Evolutionary conservation across 73 alveolate genomes (phyloP).

Genomic region (Halteria grandinella): DNA sequence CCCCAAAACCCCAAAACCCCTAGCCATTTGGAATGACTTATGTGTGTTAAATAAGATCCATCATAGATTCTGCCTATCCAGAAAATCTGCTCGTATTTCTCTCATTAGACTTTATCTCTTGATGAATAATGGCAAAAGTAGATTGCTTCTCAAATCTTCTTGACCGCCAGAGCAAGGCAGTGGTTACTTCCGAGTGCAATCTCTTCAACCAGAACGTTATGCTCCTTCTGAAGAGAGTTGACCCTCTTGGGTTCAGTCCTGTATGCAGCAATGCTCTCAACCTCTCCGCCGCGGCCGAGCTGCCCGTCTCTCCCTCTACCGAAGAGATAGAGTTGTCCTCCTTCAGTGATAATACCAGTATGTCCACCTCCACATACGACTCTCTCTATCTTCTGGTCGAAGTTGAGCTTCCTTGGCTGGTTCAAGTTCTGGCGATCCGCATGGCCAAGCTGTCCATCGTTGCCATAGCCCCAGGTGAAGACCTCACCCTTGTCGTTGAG

Average conservation of each 20-base stretch:
- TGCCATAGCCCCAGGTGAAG: slow-evolving; percentile 90
- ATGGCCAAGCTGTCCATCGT: slow-evolving; percentile 92
- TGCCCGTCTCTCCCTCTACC: slow-evolving; percentile 93
- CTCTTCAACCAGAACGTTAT: slow-evolving; percentile 44
- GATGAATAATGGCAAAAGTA: too few species aligned
- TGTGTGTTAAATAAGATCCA: too few species aligned
- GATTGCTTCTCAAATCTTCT: too few species aligned
- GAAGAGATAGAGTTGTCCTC: slow-evolving; percentile 72
- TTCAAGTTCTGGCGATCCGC: slow-evolving; percentile 61
- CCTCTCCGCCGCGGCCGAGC: slow-evolving; percentile 79
- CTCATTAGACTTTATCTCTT: too few species aligned
- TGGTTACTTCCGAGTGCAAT: slow-evolving; percentile 75
- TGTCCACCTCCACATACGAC: slow-evolving; percentile 91
- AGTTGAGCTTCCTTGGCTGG: slow-evolving; percentile 47
- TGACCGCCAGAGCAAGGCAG: slow-evolving; percentile 69
- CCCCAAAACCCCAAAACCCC: too few species aligned
- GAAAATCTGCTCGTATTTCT: too few species aligned
- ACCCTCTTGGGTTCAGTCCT: slow-evolving; percentile 66
- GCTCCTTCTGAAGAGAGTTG: slow-evolving; percentile 24
- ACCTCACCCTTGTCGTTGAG: slow-evolving; percentile 76
- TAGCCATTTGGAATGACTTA: too few species aligned
- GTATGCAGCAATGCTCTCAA: slow-evolving; percentile 76
- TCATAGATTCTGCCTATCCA: too few species aligned
- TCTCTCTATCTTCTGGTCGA: slow-evolving; percentile 7
- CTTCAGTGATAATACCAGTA: slow-evolving; percentile 73